Evolutionary conservation across 108 stramenopile species (phyloP), one percentile per base, ranked within the genome.

Genomic region (Cyclotella sp.): DNA sequence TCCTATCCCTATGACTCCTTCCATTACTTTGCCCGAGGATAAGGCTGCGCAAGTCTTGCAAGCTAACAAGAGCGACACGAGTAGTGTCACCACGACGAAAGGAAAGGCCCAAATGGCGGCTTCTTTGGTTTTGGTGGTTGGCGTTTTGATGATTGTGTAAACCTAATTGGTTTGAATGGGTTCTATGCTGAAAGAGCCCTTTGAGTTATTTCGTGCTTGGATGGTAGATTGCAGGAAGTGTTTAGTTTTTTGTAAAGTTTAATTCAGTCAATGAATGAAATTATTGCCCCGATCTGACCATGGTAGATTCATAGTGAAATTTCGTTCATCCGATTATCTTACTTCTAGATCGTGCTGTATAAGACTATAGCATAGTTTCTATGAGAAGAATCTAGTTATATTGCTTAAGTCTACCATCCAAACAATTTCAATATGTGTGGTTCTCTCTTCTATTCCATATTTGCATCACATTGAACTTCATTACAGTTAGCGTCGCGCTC

Each of bases 21-120:
- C 55, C 55, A 55, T 55, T 55, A 55, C 55, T 26, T 55, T 55
- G 7, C 21, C 21, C n/a, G 22, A 55, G 55, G 24, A 55, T 21
- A 24, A 5, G 11, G 55, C 9, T 26, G 11, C 55, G 11, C 55
- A 55, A 24, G 55, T 55, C 22, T 55, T 21, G 11, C 21, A 55
- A 55, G 55, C 55, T 22, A 55, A 55, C 55, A 34, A 34, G 34
- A 55, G 55, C 24, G 55, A 55, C 5, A 22, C n/a, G 55, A 55
- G 22, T 24, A 24, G 55, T 22, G 55, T 22, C 55, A 22, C 11
- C 11, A 24, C 6, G 1, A 24, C 21, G 11, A 55, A 24, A 55
- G 3, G 34, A 6, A 34, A 34, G 34, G 34, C 34, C 34, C 34
- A 55, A 3, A 55, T 55, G 7, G 19, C n/a, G 19, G 55, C 55